phyloP scores from a whole-genome alignment of 2,329 filamentous ascomycete genomes.

The Phoma sp. region DNA sequence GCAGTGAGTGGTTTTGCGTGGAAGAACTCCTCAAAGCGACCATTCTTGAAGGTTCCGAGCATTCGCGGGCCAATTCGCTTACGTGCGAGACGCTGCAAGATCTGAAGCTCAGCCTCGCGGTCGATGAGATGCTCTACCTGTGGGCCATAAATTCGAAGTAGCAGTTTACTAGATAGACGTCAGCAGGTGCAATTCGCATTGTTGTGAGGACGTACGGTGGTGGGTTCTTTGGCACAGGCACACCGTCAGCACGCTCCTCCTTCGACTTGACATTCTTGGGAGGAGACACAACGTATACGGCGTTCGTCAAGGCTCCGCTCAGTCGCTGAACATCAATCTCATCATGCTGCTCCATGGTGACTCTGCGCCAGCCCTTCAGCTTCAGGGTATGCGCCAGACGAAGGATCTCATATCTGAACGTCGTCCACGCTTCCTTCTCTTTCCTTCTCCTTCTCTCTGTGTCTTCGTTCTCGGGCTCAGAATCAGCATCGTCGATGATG shows the following conservation, averaged over 20 bases:
- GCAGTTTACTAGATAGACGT: constrained; percentile 67
- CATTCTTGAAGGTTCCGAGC: constrained; percentile 90
- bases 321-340: constrained; percentile 74
- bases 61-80: constrained; percentile 93
- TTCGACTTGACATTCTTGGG: constrained; percentile 64
- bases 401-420: constrained; percentile 91
- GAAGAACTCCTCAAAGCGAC: constrained; percentile 94
- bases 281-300: constrained; percentile 91
- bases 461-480: constrained; percentile 56
- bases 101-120: constrained; percentile 84
- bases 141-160: constrained; percentile 91
- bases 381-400: constrained; percentile 86
- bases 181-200: neutral
- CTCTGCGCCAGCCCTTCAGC: constrained; percentile 88
- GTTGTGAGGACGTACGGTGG: constrained; percentile 57
- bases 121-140: constrained; percentile 97
- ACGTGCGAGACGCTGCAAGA: constrained; percentile 81
- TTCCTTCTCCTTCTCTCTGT: constrained; percentile 59
- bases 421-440: constrained; percentile 78
- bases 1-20: constrained; percentile 81
- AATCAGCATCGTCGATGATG: constrained; percentile 59
- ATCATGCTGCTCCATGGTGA: constrained; percentile 73
- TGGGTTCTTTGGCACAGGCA: constrained; percentile 51
- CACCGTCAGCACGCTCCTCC: constrained; percentile 47
- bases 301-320: constrained; percentile 93